phyloP scores from a whole-genome alignment of 1,284 basidiomycete genomes.

The Fomitopsis schrenkii region DNA sequence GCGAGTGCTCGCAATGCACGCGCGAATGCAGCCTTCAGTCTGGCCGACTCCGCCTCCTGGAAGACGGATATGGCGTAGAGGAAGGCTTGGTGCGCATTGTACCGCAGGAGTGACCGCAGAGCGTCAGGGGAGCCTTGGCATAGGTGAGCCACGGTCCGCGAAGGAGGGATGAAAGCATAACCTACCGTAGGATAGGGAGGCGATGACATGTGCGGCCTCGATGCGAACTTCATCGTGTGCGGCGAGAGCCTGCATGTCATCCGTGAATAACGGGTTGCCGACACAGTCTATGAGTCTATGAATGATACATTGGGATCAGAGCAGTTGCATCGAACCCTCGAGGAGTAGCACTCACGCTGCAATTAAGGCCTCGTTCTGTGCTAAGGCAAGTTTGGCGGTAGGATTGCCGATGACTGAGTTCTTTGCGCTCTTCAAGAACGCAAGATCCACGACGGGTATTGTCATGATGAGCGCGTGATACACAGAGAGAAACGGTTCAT shows the following conservation, averaged over 20 bases:
- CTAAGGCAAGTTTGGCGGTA: conserved; percentile 55
- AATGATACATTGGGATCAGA: neutral
- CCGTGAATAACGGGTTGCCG: conserved; percentile 32
- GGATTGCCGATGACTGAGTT: conserved; percentile 75
- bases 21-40: conserved; percentile 51
- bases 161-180: neutral
- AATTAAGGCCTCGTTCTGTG: conserved; percentile 50
- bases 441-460: conserved; percentile 32
- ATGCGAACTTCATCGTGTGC: conserved; percentile 50
- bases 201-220: conserved; percentile 70
- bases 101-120: conserved; percentile 49
- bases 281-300: conserved; percentile 55
- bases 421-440: conserved; percentile 58
- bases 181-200: conserved; percentile 66
- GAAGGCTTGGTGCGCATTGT: conserved; percentile 51
- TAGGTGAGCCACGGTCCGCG: conserved; percentile 16
- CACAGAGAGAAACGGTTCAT: neutral
- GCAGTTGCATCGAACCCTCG: neutral
- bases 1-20: conserved; percentile 60
- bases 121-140: conserved; percentile 50
- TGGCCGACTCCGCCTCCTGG: conserved; percentile 32
- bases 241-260: conserved; percentile 26
- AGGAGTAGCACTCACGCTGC: conserved; percentile 38
- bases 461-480: conserved; percentile 28
- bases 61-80: conserved; percentile 51